Evolutionary conservation across 441 rosid species (phyloP).

Genomic region (Brassica hybrid): DNA sequence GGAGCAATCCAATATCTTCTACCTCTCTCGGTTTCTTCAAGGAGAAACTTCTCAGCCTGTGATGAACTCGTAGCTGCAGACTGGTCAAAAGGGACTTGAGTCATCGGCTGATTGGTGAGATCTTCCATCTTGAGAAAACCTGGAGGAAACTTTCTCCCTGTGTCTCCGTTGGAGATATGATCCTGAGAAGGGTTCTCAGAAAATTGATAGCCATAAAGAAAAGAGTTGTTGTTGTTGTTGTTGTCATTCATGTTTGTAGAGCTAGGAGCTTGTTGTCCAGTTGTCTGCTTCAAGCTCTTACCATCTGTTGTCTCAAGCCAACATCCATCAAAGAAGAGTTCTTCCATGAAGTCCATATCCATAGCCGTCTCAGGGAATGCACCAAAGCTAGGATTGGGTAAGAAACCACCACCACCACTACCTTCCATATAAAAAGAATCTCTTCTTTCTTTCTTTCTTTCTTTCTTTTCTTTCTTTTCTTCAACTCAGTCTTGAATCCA

Average conservation of each 20-base stretch:
- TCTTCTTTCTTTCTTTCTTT: background rate
- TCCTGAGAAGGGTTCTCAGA: constrained; percentile 39
- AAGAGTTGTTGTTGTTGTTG: constrained; percentile 36
- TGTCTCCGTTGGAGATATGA: constrained; percentile 43
- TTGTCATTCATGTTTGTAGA: constrained; percentile 37
- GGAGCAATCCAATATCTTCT: constrained; percentile 73
- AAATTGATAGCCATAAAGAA: constrained; percentile 34
- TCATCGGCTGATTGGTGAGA: constrained; percentile 41
- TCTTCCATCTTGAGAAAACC: constrained; percentile 43
- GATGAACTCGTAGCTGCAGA: constrained; percentile 39
- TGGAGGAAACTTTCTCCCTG: constrained; percentile 34
- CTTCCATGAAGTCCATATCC: constrained; percentile 95
- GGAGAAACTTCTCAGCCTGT: constrained; percentile 46
- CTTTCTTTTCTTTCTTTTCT: background rate
- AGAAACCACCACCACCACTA: constrained; percentile 39
- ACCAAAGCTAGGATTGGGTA: constrained; percentile 50
- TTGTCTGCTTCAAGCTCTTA: constrained; percentile 46
- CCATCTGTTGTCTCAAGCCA: constrained; percentile 77
- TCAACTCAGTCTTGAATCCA: constrained; percentile 44
- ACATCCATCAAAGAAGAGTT: constrained; percentile 84
- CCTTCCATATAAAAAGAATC: constrained; percentile 56
- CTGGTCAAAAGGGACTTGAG: constrained; percentile 40
- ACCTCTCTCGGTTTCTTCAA: constrained; percentile 57
- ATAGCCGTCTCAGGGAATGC: constrained; percentile 56
- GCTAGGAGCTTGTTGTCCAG: constrained; percentile 37